Conservation (phyloP, 345 rosid species). For the Citrus glauca region DNA sequence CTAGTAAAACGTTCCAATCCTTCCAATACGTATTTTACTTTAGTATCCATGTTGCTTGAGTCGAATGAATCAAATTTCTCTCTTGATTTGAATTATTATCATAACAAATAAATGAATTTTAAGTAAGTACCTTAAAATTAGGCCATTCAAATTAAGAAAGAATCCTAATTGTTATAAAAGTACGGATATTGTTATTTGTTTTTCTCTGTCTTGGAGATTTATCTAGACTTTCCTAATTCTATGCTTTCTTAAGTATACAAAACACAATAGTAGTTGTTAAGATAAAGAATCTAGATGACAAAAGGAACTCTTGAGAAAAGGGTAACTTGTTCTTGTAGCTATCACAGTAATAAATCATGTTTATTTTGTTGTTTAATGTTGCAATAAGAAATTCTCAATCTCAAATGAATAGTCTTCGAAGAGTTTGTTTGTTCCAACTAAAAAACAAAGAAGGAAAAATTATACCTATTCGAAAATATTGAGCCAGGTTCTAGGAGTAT, state of each 20-base stretch:
- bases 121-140: too few species aligned
- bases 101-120: too few species aligned
- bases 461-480: not conserved
- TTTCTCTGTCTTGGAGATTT: not conserved
- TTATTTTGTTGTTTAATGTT: not conserved
- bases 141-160: not conserved
- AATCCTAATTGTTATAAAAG: not conserved
- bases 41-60: not conserved
- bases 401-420: not conserved
- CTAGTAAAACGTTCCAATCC: too few species aligned
- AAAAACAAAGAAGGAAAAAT: not conserved
- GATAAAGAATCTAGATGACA: not conserved
- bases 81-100: too few species aligned
- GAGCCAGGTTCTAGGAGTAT: conserved; percentile 2
- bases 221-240: not conserved
- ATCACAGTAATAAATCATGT: not conserved
- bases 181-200: not conserved
- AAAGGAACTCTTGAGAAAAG: not conserved
- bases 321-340: not conserved
- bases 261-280: not conserved
- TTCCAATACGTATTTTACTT: too few species aligned
- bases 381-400: not conserved
- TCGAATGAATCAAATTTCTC: not conserved
- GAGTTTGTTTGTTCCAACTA: not conserved
- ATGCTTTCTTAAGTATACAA: not conserved